These are phyloP conservation scores for Plasmodium ovale DNA, from an alignment of 169 alveolate species.

Conservation along the genomic window DNA sequence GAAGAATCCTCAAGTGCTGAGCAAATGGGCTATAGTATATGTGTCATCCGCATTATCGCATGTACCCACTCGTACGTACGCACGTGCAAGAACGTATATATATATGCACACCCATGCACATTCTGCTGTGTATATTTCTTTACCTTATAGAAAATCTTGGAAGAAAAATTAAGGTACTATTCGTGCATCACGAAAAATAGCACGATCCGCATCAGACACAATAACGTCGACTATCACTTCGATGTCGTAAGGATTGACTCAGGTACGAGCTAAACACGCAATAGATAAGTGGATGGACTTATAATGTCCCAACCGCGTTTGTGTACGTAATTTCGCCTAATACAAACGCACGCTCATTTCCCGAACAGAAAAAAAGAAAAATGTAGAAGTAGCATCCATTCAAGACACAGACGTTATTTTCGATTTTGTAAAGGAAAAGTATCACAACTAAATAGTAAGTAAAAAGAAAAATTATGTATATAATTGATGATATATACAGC, in stretches of 20 bases:
- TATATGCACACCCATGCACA: not conserved
- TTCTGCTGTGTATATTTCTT: not conserved
- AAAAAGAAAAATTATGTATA: no score
- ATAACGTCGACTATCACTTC: constrained; percentile 21
- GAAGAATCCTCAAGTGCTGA: no score
- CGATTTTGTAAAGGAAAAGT: constrained; percentile 71
- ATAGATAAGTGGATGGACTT: no score
- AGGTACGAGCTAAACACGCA: not conserved
- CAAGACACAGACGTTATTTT: constrained; percentile 64
- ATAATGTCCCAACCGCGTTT: no score
- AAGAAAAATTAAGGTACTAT: constrained; percentile 50
- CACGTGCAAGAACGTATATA: not conserved
- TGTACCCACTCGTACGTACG: no score
- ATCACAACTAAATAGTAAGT: constrained; percentile 23
- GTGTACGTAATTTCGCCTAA: not conserved
- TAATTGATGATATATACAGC: no score
- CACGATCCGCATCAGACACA: constrained; percentile 39
- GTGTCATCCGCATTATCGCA: no score
- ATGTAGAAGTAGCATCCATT: constrained; percentile 68
- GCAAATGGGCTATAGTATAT: no score
- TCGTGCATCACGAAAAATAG: constrained; percentile 43
- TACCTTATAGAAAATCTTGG: constrained; percentile 39
- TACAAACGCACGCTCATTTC: not conserved
- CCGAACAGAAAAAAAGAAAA: constrained; percentile 38
- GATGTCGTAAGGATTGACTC: constrained; percentile 58